phyloP scores from a whole-genome alignment of 1,284 basidiomycete species.

The Marasmius sp. region DNA sequence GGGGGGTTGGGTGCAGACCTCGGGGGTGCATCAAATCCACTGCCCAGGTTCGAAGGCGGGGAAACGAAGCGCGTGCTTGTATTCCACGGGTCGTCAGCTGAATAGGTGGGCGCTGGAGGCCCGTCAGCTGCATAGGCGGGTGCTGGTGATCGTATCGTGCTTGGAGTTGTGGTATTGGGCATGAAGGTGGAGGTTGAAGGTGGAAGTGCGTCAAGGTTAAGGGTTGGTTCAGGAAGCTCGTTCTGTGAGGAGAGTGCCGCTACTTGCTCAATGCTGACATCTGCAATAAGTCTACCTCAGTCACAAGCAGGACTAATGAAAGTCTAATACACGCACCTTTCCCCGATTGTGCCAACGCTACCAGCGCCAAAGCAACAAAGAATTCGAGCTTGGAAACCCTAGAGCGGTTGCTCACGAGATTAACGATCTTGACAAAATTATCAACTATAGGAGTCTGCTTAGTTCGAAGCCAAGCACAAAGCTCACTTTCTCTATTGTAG shows the following conservation, averaged over 20 bases:
- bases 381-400: conserved; percentile 84
- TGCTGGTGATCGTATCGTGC: conserved; percentile 26
- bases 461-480: neutral
- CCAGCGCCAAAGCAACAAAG: conserved; percentile 84
- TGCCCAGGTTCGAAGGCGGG: conserved; percentile 13
- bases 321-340: conserved; percentile 50
- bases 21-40: conserved; percentile 23
- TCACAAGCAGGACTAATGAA: conserved; percentile 7
- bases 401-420: conserved; percentile 73
- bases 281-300: conserved; percentile 34
- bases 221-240: conserved; percentile 64
- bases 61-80: conserved; percentile 34
- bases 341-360: conserved; percentile 80
- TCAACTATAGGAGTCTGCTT: neutral
- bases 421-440: conserved; percentile 65
- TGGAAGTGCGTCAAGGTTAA: conserved; percentile 61
- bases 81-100: conserved; percentile 76
- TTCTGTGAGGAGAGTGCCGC: conserved; percentile 71
- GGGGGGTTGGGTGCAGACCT: conserved; percentile 45
- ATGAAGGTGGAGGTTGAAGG: conserved; percentile 50
- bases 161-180: conserved; percentile 33
- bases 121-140: conserved; percentile 11
- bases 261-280: conserved; percentile 80
- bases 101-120: conserved; percentile 44
- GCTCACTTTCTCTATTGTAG: conserved; percentile 77